A percentile compares a stretch with the other conserved stretches of the same genome.
Evolutionary conservation across 208 protist species (phyloP).

Genomic region (Acanthamoeba culbertsoni): DNA sequence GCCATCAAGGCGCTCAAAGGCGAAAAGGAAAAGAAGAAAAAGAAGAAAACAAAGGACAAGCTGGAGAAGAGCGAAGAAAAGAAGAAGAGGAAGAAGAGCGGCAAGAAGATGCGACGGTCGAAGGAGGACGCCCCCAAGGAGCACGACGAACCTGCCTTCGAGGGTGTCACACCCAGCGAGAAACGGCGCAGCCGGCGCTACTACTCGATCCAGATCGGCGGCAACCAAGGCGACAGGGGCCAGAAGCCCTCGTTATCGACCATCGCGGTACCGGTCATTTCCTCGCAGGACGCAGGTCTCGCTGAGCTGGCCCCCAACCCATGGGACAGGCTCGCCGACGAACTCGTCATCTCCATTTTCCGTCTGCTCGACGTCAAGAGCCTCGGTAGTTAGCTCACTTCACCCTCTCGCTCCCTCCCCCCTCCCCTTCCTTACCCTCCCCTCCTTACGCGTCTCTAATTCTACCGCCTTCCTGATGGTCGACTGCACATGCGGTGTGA

Average conservation of each 20-base stretch:
- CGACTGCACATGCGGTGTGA: not conserved
- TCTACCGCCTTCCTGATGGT: too few relatives aligned
- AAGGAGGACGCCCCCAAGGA: not conserved
- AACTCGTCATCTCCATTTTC: not conserved
- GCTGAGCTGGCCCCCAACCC: not conserved
- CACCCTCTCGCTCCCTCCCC: too few relatives aligned
- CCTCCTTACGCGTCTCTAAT: too few relatives aligned
- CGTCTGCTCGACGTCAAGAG: not conserved
- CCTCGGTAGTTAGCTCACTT: too few relatives aligned
- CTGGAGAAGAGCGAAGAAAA: not conserved
- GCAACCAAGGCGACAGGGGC: not conserved
- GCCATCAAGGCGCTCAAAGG: not conserved
- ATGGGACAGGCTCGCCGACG: not conserved
- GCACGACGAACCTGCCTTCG: not conserved
- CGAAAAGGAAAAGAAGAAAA: not conserved
- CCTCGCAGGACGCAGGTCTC: too few relatives aligned
- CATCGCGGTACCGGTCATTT: not conserved
- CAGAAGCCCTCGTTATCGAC: not conserved
- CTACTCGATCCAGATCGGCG: conserved; percentile 9
- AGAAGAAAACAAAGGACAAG: not conserved
- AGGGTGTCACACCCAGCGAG: not conserved
- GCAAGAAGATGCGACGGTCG: not conserved
- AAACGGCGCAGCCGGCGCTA: not conserved
- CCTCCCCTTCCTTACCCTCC: too few relatives aligned
- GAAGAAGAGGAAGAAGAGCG: not conserved